Percentiles rank a stretch among this genome's conserved stretches.
These are phyloP conservation scores for Oldenlandia corymbosa DNA, from an alignment of 257 asterid species.

Conservation along the genomic window DNA sequence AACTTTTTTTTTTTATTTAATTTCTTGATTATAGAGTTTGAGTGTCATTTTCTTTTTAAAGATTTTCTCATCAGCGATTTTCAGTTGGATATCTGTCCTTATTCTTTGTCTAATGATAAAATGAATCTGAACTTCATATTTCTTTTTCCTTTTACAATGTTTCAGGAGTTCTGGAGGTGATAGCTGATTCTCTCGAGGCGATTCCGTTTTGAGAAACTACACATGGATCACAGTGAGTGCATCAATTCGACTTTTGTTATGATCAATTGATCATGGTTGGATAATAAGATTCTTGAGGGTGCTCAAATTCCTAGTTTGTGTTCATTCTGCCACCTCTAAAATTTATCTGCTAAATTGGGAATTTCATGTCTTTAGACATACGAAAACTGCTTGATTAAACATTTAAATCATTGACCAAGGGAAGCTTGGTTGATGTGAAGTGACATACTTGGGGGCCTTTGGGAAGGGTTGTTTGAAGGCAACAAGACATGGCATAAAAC, in stretches of 20 bases:
- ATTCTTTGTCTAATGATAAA: neutral
- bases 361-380: neutral
- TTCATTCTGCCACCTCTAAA: neutral
- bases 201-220: constrained; percentile 20
- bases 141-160: neutral
- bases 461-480: neutral
- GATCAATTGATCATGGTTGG: neutral
- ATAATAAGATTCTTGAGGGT: neutral
- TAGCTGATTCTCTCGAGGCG: constrained; percentile 7
- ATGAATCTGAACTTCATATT: constrained; percentile 5
- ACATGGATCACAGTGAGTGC: constrained; percentile 64
- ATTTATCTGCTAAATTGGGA: neutral
- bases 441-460: neutral
- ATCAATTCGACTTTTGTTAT: constrained; percentile 10
- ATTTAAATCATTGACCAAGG: neutral
- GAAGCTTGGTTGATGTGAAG: neutral
- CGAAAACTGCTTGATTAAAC: neutral
- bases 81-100: neutral
- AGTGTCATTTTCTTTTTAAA: neutral
- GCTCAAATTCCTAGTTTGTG: neutral
- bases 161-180: constrained; percentile 26
- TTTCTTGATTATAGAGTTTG: neutral
- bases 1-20: neutral
- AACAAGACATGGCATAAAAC: neutral
- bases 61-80: neutral